Evolutionary conservation across 148 eudicot species (phyloP).

Genomic region (Rhododendron henanense): DNA sequence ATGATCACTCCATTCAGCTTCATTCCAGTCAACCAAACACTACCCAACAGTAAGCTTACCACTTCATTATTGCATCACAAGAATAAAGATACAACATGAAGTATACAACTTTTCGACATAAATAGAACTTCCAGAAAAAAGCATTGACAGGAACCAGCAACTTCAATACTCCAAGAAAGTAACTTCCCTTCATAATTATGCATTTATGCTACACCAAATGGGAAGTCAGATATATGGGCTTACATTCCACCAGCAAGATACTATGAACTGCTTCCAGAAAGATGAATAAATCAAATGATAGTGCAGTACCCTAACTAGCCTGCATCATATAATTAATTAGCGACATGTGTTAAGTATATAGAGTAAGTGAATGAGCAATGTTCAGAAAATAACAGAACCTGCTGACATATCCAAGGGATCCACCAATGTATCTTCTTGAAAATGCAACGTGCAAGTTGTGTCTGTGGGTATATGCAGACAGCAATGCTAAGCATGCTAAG

Average conservation of each 20-base stretch:
- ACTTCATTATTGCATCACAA: background rate
- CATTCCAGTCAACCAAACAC: background rate
- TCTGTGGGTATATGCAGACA: constrained; percentile 52
- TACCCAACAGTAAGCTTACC: background rate
- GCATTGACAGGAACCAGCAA: background rate
- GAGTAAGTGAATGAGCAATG: too few species aligned
- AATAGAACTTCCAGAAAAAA: background rate
- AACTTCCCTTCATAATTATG: background rate
- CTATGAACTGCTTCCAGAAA: constrained; percentile 74
- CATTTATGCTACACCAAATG: constrained; percentile 10
- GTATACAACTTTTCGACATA: background rate
- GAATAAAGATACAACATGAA: background rate
- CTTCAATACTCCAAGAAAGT: background rate
- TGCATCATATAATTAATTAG: constrained; percentile 32
- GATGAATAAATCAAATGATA: constrained; percentile 44
- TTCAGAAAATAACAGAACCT: constrained; percentile 71
- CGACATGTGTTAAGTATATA: constrained; percentile 7
- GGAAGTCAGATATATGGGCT: constrained; percentile 19
- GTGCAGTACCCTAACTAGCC: constrained; percentile 44
- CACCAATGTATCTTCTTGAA: constrained; percentile 49
- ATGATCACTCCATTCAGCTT: too few species aligned
- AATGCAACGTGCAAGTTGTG: constrained; percentile 35
- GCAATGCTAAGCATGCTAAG: constrained; percentile 65
- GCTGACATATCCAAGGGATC: constrained; percentile 78
- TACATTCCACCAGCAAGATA: constrained; percentile 55